These are phyloP conservation scores for Linnemannia elongata DNA, from an alignment of 192 early-diverging fungal species.

Conservation along the genomic window DNA sequence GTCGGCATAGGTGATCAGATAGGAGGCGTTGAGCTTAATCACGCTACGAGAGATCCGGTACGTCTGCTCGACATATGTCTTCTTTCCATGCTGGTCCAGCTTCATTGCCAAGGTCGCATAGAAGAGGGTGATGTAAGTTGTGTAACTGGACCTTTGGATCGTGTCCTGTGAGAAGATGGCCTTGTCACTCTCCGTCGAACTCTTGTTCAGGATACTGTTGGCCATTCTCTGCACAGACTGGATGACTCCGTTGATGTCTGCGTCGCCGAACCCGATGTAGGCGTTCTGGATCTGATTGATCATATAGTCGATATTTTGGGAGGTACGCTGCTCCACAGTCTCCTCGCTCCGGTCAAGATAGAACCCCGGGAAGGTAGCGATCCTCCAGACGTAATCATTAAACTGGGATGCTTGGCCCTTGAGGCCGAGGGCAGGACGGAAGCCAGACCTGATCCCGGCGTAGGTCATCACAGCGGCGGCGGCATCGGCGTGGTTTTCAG, in stretches of 20 bases:
- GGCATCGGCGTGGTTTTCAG: background rate
- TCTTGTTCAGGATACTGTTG: slow-evolving; percentile 19
- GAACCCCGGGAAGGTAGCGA: slow-evolving; percentile 8
- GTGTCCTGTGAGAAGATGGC: slow-evolving; percentile 1
- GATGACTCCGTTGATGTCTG: background rate
- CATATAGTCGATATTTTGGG: background rate
- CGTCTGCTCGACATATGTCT: background rate
- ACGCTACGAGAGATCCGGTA: background rate
- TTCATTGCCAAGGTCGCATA: background rate
- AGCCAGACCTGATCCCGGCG: background rate
- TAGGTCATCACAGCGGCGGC: background rate
- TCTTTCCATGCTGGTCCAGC: background rate
- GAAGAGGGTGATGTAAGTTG: slow-evolving; percentile 5
- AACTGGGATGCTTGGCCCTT: background rate
- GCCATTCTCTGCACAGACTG: background rate
- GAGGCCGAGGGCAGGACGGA: background rate
- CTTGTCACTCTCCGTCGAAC: slow-evolving; percentile 5
- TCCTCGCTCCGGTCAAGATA: background rate
- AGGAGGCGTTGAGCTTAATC: background rate
- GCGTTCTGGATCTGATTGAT: background rate
- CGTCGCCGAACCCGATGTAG: background rate
- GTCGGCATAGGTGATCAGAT: background rate
- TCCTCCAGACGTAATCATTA: background rate
- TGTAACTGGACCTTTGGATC: background rate
- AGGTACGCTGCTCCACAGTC: background rate